Evolutionary conservation across 176 grass and related monocot species (phyloP).

Genomic region (Eleusine indica): DNA sequence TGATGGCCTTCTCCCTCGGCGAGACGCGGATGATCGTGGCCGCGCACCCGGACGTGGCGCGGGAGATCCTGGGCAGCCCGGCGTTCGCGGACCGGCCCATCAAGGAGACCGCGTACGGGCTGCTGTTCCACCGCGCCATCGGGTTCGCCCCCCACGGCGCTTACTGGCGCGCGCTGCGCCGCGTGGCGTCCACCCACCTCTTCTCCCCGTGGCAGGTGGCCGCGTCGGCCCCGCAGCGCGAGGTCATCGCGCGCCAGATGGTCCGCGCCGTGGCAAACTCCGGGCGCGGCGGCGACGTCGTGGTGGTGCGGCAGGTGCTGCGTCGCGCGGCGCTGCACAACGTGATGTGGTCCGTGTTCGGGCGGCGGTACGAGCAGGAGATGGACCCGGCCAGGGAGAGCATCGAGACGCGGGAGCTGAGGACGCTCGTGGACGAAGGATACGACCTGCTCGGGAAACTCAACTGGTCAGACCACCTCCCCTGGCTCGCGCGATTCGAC

Average conservation of each 20-base stretch:
- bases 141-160: slow-evolving; percentile 82
- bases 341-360: slow-evolving; percentile 93
- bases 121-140: slow-evolving; percentile 94
- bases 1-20: slow-evolving; percentile 88
- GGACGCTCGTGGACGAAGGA: slow-evolving; percentile 74
- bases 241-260: slow-evolving; percentile 65
- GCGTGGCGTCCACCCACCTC: slow-evolving; percentile 73
- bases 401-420: slow-evolving; percentile 59
- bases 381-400: slow-evolving; percentile 34
- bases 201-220: slow-evolving; percentile 86
- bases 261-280: neutral
- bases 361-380: slow-evolving; percentile 55
- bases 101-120: slow-evolving; percentile 86
- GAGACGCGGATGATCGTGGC: slow-evolving; percentile 66
- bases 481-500: slow-evolving; percentile 64
- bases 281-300: slow-evolving; percentile 14
- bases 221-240: slow-evolving; percentile 54
- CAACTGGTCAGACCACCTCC: slow-evolving; percentile 97
- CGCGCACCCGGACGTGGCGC: slow-evolving; percentile 66
- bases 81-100: slow-evolving; percentile 78
- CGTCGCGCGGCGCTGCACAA: slow-evolving; percentile 69
- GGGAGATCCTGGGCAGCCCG: slow-evolving; percentile 66
- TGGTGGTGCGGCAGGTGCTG: slow-evolving; percentile 55
- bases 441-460: slow-evolving; percentile 78
- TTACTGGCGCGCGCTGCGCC: slow-evolving; percentile 79